A percentile compares a stretch with the other conserved stretches of the same genome.
Conservation (phyloP, 2,329 filamentous ascomycete genomes). For the Knufia fluminis region DNA sequence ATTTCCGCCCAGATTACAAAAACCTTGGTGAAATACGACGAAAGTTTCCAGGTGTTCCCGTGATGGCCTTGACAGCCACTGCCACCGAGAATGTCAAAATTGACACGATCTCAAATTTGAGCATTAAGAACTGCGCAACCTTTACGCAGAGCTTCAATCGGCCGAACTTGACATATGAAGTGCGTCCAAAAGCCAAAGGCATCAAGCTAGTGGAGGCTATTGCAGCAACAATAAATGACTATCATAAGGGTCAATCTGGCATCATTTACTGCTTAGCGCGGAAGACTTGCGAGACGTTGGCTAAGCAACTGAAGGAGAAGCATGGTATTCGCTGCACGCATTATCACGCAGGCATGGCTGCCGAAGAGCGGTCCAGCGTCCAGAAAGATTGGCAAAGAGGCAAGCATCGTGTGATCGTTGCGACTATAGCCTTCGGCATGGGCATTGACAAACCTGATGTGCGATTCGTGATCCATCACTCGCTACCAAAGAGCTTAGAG, state of each 20-base stretch:
- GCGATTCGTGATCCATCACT: slow-evolving; percentile 90
- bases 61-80: slow-evolving; percentile 93
- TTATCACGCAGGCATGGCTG: slow-evolving; percentile 73
- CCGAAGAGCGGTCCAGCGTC: slow-evolving; percentile 57
- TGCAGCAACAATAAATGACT: slow-evolving; percentile 52
- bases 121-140: slow-evolving; percentile 65
- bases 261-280: slow-evolving; percentile 91
- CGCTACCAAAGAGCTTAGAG: slow-evolving; percentile 86
- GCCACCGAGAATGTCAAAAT: slow-evolving; percentile 87
- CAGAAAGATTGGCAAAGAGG: slow-evolving; percentile 79
- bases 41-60: slow-evolving; percentile 67
- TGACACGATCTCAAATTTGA: slow-evolving; percentile 86
- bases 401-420: slow-evolving; percentile 77
- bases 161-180: slow-evolving; percentile 87
- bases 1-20: slow-evolving; percentile 95
- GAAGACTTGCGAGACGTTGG: slow-evolving; percentile 71
- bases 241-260: slow-evolving; percentile 64
- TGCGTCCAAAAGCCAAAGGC: slow-evolving; percentile 60
- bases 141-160: slow-evolving; percentile 94
- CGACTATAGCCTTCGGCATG: slow-evolving; percentile 98
- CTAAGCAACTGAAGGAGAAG: slow-evolving; percentile 52
- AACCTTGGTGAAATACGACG: slow-evolving; percentile 63
- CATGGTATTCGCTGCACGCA: slow-evolving; percentile 64
- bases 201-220: slow-evolving; percentile 46
- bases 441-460: slow-evolving; percentile 98